Percentiles rank a stretch among this genome's conserved stretches.
These are phyloP conservation scores for Wallacemonas sp. DNA, from an alignment of 208 protist genomes.

Conservation along the genomic window DNA sequence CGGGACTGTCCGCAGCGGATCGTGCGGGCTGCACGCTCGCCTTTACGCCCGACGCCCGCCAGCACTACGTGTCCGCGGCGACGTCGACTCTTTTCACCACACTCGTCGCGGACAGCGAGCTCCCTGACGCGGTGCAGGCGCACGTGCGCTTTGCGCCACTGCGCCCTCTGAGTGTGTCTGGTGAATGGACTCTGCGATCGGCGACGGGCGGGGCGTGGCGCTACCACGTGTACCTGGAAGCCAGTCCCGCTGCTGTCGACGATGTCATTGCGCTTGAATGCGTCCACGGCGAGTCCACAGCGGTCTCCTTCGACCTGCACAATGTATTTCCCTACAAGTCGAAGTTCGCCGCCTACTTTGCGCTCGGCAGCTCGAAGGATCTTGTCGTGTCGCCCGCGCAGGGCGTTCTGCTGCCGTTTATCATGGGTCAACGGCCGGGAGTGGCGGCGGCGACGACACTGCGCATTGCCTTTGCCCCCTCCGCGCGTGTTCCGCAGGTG, in stretches of 20 bases:
- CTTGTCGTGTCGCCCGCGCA: slow-evolving; percentile 70
- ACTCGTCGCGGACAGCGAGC: slow-evolving; percentile 19
- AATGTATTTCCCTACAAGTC: slow-evolving; percentile 86
- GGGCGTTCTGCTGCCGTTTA: slow-evolving; percentile 77
- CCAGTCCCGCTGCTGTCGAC: slow-evolving; percentile 68
- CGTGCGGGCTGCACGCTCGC: slow-evolving; percentile 17
- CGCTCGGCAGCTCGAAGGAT: slow-evolving; percentile 75
- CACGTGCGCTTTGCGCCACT: slow-evolving; percentile 73
- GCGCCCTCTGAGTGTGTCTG: slow-evolving; percentile 67
- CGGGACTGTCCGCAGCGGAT: slow-evolving; percentile 37
- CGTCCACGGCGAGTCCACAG: slow-evolving; percentile 43
- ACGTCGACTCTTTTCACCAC: slow-evolving; percentile 32
- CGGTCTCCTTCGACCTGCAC: slow-evolving; percentile 80
- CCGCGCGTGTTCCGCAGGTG: slow-evolving; percentile 64
- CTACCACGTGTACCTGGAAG: slow-evolving; percentile 82
- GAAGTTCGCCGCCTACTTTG: slow-evolving; percentile 88
- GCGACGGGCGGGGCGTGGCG: slow-evolving; percentile 69
- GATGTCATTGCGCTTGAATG: slow-evolving; percentile 80
- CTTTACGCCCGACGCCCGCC: slow-evolving; percentile 43
- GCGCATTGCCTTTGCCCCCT: slow-evolving; percentile 54
- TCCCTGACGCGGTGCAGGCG: slow-evolving; percentile 38
- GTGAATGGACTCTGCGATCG: slow-evolving; percentile 61
- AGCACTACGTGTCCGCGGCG: slow-evolving; percentile 43
- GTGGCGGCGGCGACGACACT: slow-evolving; percentile 35
- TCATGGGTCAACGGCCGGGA: slow-evolving; percentile 38